A percentile compares a stretch with the other conserved stretches of the same genome.
Evolutionary conservation across 306 rosid genomes (phyloP).

Genomic region (Quercus rubra): DNA sequence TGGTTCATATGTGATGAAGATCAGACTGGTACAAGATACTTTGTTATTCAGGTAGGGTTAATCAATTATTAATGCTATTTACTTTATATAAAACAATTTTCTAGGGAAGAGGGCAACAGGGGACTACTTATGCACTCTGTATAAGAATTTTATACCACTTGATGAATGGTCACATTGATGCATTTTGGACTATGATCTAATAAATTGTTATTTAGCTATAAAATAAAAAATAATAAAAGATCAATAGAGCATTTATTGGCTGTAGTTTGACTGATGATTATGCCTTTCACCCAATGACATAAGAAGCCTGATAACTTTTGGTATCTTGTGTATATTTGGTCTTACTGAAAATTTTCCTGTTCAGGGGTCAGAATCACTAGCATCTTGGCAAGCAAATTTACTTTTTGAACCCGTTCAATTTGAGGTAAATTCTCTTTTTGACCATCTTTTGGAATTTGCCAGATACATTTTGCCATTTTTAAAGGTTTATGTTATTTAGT

Average conservation of each 20-base stretch:
- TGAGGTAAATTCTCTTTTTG: slow-evolving; percentile 50
- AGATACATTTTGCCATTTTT: background rate
- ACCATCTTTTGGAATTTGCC: background rate
- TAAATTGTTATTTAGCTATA: background rate
- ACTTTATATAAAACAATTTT: background rate
- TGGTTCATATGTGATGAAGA: slow-evolving; percentile 91
- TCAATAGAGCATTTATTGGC: background rate
- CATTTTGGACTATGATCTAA: background rate
- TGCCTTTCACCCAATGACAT: background rate
- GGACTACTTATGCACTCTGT: background rate
- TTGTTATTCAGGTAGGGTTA: slow-evolving; percentile 72
- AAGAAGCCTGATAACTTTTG: background rate
- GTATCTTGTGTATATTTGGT: background rate
- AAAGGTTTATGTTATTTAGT: background rate
- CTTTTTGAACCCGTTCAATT: slow-evolving; percentile 88
- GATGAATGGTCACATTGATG: background rate
- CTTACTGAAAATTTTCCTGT: background rate
- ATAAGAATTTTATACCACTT: background rate
- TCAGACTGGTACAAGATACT: slow-evolving; percentile 61
- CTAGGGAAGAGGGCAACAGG: background rate
- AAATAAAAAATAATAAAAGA: background rate
- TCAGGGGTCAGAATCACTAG: slow-evolving; percentile 89
- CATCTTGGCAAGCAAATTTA: slow-evolving; percentile 98
- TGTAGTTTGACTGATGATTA: background rate
- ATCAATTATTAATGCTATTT: background rate